phyloP scores from a whole-genome alignment of 2,329 filamentous ascomycete species.

The Elsinoe necatrix region DNA sequence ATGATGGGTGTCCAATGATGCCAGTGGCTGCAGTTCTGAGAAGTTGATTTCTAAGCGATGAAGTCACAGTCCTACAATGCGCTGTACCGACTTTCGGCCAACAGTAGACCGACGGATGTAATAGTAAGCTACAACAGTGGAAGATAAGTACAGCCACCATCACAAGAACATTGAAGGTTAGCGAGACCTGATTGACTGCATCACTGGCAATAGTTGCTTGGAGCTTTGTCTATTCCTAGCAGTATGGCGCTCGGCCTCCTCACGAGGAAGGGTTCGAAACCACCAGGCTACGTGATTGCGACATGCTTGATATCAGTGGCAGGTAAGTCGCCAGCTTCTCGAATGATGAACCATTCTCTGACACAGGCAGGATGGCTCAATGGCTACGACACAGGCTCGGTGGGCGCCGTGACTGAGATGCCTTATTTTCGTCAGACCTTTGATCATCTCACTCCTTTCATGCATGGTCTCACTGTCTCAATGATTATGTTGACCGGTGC shows the following conservation, averaged over 20 bases:
- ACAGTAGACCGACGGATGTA: neutral
- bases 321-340: neutral
- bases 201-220: too few species aligned
- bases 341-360: constrained; percentile 4
- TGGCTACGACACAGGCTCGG: constrained; percentile 44
- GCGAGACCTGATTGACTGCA: too few species aligned
- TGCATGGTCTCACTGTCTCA: constrained; percentile 53
- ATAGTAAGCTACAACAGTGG: neutral
- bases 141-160: neutral
- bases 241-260: neutral
- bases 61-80: neutral
- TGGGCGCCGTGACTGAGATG: constrained; percentile 55
- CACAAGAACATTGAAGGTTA: too few species aligned
- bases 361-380: constrained; percentile 18
- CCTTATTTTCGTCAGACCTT: constrained; percentile 42
- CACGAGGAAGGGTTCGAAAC: neutral
- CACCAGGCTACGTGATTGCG: constrained; percentile 20
- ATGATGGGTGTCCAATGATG: neutral
- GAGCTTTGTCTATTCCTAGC: too few species aligned
- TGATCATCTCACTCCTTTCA: constrained; percentile 42
- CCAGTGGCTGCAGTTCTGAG: neutral
- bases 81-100: neutral
- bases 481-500: constrained; percentile 50
- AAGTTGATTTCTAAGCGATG: constrained; percentile 3
- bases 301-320: constrained; percentile 19